Evolutionary conservation across 108 stramenopile species (phyloP).

Genomic region (Pelagomonas calceolata): DNA sequence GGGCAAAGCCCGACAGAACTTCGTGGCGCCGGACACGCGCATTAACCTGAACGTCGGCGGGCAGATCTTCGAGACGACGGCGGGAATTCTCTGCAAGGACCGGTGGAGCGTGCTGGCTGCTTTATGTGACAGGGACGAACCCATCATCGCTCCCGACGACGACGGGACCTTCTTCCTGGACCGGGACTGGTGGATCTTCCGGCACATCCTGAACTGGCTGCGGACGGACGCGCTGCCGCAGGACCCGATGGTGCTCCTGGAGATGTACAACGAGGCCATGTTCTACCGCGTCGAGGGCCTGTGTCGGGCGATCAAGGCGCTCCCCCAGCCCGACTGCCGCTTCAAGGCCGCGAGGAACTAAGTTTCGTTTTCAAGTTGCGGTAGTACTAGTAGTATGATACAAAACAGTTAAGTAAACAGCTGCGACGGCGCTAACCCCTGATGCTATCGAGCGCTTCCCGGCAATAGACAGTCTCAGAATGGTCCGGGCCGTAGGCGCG

Average conservation of each 20-base stretch:
- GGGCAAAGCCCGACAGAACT: conserved; percentile 18
- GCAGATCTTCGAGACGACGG: conserved; percentile 37
- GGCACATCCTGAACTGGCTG: conserved; percentile 34
- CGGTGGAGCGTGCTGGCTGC: conserved; percentile 18
- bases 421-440: no score
- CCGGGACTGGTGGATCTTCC: conserved; percentile 46
- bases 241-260: conserved; percentile 19
- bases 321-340: neutral
- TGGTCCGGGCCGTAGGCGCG: no score
- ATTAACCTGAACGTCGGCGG: conserved; percentile 35
- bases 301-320: conserved; percentile 11
- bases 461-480: no score
- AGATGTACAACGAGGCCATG: conserved; percentile 22
- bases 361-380: no score
- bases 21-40: conserved; percentile 11
- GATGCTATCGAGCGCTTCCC: no score
- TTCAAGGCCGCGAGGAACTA: neutral
- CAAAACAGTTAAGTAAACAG: no score
- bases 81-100: conserved; percentile 28
- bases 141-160: neutral
- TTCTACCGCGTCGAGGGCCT: conserved; percentile 24
- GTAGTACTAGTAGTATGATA: no score
- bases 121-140: neutral
- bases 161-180: conserved; percentile 33
- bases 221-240: conserved; percentile 25